Conservation (phyloP, 176 grass and related monocot genomes). For the Aegilops umbellulata region DNA sequence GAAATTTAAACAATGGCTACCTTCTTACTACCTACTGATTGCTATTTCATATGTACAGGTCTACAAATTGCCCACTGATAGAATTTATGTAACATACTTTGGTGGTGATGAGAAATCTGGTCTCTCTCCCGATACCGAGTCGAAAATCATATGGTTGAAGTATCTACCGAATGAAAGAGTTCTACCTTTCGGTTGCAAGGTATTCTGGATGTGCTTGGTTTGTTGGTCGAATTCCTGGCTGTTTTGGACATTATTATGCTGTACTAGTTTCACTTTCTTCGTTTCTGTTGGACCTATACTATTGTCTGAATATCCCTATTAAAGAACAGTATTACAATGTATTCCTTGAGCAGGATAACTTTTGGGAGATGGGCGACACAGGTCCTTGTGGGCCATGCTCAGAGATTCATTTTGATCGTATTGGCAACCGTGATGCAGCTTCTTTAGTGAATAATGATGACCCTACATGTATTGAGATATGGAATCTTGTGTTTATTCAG, state of each 20-base stretch:
- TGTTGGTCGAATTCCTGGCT: not conserved
- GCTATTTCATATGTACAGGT: conserved; percentile 51
- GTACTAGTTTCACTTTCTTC: not conserved
- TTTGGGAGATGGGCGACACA: conserved; percentile 98
- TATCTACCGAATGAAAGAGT: conserved; percentile 71
- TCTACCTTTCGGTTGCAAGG: conserved; percentile 91
- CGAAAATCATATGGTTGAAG: conserved; percentile 67
- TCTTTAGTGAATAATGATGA: conserved; percentile 89
- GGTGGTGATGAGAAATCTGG: conserved; percentile 84
- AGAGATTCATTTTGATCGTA: conserved; percentile 87
- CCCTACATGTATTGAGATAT: conserved; percentile 95
- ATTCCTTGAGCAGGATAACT: conserved; percentile 64
- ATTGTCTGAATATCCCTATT: not conserved
- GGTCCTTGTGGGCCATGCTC: conserved; percentile 94
- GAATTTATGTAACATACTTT: conserved; percentile 26
- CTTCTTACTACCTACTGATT: conserved; percentile 5
- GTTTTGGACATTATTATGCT: not conserved
- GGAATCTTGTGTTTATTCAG: conserved; percentile 99
- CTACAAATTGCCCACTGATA: conserved; percentile 77
- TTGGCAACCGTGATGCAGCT: conserved; percentile 78
- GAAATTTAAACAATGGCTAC: not conserved
- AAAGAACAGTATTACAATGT: not conserved
- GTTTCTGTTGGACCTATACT: not conserved
- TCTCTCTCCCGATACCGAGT: conserved; percentile 59
- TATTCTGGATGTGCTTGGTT: conserved; percentile 22